These are phyloP conservation scores for Saccharomycopsis oosterbeekiorum DNA, from an alignment of 805 yeast genomes.

Conservation along the genomic window DNA sequence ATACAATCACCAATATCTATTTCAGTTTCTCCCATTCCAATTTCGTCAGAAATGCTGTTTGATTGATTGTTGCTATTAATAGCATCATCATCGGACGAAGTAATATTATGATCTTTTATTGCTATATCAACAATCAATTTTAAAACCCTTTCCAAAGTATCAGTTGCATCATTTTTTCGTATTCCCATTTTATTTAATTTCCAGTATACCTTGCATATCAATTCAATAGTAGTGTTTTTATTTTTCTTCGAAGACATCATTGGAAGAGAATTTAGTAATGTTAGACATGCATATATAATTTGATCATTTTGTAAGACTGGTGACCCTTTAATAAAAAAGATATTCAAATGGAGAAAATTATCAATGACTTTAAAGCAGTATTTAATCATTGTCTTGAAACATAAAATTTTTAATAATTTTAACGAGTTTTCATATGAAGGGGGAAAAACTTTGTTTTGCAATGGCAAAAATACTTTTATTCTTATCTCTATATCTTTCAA, in stretches of 20 bases:
- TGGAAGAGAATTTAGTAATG: conserved; percentile 39
- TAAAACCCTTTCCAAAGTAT: conserved; percentile 47
- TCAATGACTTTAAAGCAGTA: conserved; percentile 37
- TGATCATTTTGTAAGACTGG: conserved; percentile 44
- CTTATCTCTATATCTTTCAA: conserved; percentile 21
- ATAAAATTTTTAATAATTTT: conserved; percentile 23
- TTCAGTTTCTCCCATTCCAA: conserved; percentile 7
- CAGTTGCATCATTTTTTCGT: conserved; percentile 47
- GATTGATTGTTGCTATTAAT: conserved; percentile 2
- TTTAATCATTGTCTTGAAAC: conserved; percentile 33
- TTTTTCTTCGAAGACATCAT: conserved; percentile 26
- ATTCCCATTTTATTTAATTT: conserved; percentile 48
- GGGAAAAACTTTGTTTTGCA: conserved; percentile 24
- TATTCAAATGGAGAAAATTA: conserved; percentile 35
- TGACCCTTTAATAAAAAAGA: conserved; percentile 42
- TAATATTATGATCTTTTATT: conserved; percentile 19
- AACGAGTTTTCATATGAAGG: conserved; percentile 21
- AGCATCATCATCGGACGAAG: conserved; percentile 11
- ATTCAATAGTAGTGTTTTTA: conserved; percentile 32
- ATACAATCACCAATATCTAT: conserved; percentile 4
- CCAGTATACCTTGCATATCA: conserved; percentile 49
- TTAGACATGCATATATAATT: conserved; percentile 44
- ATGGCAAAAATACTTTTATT: conserved; percentile 6
- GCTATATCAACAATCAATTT: conserved; percentile 40
- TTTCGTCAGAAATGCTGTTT: background rate